Percentiles rank a stretch among this genome's conserved stretches.
phyloP scores from a whole-genome alignment of 768 basidiomycete genomes.

The Pleurotus tuoliensis region DNA sequence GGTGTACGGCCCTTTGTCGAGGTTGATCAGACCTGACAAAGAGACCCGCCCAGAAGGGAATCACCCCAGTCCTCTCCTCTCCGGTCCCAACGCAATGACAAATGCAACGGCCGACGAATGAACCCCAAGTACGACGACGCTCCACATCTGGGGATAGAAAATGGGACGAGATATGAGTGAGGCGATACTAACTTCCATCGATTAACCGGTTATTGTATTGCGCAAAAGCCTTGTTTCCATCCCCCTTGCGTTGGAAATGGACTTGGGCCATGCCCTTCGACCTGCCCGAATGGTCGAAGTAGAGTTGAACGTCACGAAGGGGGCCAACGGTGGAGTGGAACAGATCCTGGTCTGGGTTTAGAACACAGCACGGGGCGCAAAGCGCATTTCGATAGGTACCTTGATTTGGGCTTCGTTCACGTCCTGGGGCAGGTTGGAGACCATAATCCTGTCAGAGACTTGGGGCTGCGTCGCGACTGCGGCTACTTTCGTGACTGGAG shows the following conservation, averaged over 20 bases:
- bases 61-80: not conserved
- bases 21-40: constrained; percentile 37
- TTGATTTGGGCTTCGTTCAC: constrained; percentile 93
- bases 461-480: constrained; percentile 25
- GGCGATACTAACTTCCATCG: constrained; percentile 99
- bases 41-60: not conserved
- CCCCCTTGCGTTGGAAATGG: constrained; percentile 80
- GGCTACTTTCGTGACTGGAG: constrained; percentile 37
- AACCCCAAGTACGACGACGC: constrained; percentile 5
- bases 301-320: constrained; percentile 76
- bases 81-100: constrained; percentile 12
- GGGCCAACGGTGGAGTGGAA: constrained; percentile 90
- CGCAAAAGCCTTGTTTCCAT: constrained; percentile 87
- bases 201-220: constrained; percentile 98
- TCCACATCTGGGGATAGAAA: constrained; percentile 15
- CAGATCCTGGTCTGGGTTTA: constrained; percentile 64
- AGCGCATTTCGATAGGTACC: constrained; percentile 36
- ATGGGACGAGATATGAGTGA: constrained; percentile 35
- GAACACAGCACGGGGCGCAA: constrained; percentile 8
- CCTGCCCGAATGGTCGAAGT: constrained; percentile 80
- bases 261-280: constrained; percentile 91
- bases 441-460: constrained; percentile 86
- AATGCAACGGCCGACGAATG: constrained; percentile 23
- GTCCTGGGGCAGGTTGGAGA: constrained; percentile 89
- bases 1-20: constrained; percentile 15